Evolutionary conservation across 2,329 filamentous ascomycete species (phyloP), one percentile per base, ranked within the genome.

Genomic region (Penicillium sp.): DNA sequence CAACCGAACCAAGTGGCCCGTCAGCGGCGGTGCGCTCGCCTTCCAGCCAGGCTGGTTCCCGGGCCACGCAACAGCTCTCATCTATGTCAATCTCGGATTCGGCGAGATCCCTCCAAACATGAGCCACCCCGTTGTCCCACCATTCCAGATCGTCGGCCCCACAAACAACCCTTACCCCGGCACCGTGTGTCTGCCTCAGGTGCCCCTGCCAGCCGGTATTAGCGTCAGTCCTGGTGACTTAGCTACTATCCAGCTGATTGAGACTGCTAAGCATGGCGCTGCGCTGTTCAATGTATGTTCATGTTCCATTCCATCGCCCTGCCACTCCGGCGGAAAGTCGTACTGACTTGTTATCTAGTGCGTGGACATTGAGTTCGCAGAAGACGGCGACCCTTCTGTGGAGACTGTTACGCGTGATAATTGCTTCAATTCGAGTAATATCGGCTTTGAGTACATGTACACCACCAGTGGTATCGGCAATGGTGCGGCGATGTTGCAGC

Each of bases 1-100:
- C 37, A 97, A 99, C 74, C 84, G 92, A 55, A 95, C 93, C 12
- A 88, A 86, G 74, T 97, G 93, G 93, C 91, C 93, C 13, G 79
- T 89, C 41, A 81, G 75, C 27, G 93, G 93, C 59, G 93, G 93
- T 54, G 89, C 90, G n/a, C 65, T 99, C 53, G 81, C 89, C 41
- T 80, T 96, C 63, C 92, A 97, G 66, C 93, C 93, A 0, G 93
- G 92, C 64, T 97, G 93, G 93, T 96, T 96, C 76, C 83, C 85
- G 50, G 93, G 93, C 56, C 93, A 97, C 69, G 70, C 80, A 30
- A 85, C 82, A 5, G 92, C 90, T 14, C 81, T 89, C 61, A 79
- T 95, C 66, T 95, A 95, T 74, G 77, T 97, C 73, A 97, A 97
- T 75, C 78, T 97, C 47, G 93, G 93, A 58, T 83, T 91, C 57